Evolutionary conservation across 192 early-diverging fungal genomes (phyloP), one percentile per base, ranked within the genome.

Genomic region (Backusella luteola): DNA sequence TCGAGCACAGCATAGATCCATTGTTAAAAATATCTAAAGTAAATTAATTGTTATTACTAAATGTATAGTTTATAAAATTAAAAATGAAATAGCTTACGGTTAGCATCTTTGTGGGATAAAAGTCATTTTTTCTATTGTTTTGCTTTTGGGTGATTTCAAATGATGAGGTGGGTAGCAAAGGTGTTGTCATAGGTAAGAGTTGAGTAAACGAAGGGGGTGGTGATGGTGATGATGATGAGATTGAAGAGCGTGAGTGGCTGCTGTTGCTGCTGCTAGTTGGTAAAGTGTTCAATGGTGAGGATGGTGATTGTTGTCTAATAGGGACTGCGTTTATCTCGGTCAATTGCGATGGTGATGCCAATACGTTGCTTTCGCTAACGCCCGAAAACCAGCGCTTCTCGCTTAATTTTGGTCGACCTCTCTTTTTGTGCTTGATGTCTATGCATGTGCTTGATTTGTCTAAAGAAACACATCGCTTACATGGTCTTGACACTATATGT

Each of bases 341-440:
- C n/a, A 66, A 34, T 4, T 8, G 41, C 5, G 59, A 29, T 21
- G 73, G 29, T 23, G 72, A 53, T 23, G 56, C 23, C 21, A 63
- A 66, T n/a, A 23, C 11, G 4, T 66, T 23, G 26, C 1, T 42
- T 23, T 49, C 36, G 66, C 12, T n/a, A 44, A 63, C 56, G 15
- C 77, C 53, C 79, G 82, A 74, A 63, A 63, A 29, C 56, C 56
- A 63, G 12, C 56, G 56, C n/a, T 87, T 91, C 73, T 91, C 91
- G 52, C 90, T 87, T 59, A 91, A 78, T 74, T 91, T 92, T 52
- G 95, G 95, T 3, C 95, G 88, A 11, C 95, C 95, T 66, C 95
- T 85, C 70, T 92, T 93, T 80, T 96, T 96, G 83, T 94, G 93
- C 84, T 93, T 90, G 38, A 94, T 91, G 79, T 96, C 95, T 34